Percentiles rank a stretch among this genome's conserved stretches.
These are phyloP conservation scores for Aspergillus quadrilineatus DNA, from an alignment of 2,329 filamentous ascomycete species.

Conservation along the genomic window DNA sequence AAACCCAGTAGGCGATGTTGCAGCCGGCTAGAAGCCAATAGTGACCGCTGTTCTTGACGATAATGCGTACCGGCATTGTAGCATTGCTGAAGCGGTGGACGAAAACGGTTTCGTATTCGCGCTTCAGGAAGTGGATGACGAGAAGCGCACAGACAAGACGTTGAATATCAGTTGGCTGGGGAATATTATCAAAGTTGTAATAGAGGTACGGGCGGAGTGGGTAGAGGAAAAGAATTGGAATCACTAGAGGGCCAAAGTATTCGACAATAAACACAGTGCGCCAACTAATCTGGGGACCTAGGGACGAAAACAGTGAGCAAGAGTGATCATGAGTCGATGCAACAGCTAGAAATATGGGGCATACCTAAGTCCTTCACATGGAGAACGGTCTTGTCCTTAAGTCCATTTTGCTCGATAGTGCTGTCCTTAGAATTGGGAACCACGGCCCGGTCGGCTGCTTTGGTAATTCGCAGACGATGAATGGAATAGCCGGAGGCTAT, in stretches of 20 bases:
- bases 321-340: neutral
- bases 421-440: constrained; percentile 55
- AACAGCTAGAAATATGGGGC: constrained; percentile 23
- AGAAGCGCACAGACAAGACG: constrained; percentile 72
- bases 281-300: constrained; percentile 88
- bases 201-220: constrained; percentile 72
- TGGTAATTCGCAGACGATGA: constrained; percentile 64
- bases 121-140: constrained; percentile 84
- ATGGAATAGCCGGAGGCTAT: constrained; percentile 54
- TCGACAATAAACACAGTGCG: constrained; percentile 92
- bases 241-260: constrained; percentile 86
- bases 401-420: constrained; percentile 55
- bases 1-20: constrained; percentile 80
- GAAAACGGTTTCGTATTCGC: constrained; percentile 90
- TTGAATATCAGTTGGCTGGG: constrained; percentile 64
- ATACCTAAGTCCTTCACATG: constrained; percentile 92
- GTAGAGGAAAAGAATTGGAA: constrained; percentile 74
- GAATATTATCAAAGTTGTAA: constrained; percentile 50
- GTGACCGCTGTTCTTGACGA: constrained; percentile 92
- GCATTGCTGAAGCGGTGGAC: constrained; percentile 92
- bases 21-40: constrained; percentile 87
- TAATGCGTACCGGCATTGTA: constrained; percentile 88
- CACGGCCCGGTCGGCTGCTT: constrained; percentile 60
- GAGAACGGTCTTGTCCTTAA: constrained; percentile 62
- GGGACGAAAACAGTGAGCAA: neutral